Evolutionary conservation across 1,284 basidiomycete genomes (phyloP).

Genomic region (Ustilago loliicola): DNA sequence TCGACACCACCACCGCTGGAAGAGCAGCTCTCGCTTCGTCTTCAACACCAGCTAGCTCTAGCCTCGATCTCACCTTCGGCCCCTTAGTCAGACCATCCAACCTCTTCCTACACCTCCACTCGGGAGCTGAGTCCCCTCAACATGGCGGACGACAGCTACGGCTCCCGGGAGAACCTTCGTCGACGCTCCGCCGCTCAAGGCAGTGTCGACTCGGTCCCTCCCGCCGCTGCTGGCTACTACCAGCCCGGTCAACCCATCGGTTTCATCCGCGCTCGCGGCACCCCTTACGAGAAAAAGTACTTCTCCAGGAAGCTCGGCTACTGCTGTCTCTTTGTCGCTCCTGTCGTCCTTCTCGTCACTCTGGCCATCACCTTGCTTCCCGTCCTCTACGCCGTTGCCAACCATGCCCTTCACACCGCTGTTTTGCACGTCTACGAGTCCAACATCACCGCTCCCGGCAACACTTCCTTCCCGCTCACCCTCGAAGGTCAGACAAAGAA

Average conservation of each 20-base stretch:
- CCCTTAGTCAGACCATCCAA: neutral
- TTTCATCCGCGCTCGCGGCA: conserved; percentile 64
- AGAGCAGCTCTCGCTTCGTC: neutral
- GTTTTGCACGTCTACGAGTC: conserved; percentile 67
- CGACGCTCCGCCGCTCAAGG: conserved; percentile 44
- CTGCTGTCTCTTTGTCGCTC: conserved; percentile 63
- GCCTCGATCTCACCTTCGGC: neutral
- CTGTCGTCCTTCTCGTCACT: conserved; percentile 57
- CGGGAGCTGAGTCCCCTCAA: conserved; percentile 45
- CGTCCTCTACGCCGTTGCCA: conserved; percentile 68
- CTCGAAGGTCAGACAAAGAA: conserved; percentile 70
- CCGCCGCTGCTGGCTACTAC: conserved; percentile 44
- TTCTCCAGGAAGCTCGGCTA: conserved; percentile 64
- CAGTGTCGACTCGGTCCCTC: conserved; percentile 39
- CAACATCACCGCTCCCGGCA: conserved; percentile 68
- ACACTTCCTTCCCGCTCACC: conserved; percentile 68
- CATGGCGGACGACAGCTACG: conserved; percentile 55
- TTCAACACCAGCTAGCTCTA: conserved; percentile 1
- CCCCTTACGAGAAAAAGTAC: conserved; percentile 68
- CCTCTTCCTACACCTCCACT: conserved; percentile 7
- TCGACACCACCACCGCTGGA: neutral
- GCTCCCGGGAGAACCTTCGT: conserved; percentile 55
- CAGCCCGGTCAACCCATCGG: conserved; percentile 64
- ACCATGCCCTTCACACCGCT: conserved; percentile 69
- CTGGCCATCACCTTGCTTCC: conserved; percentile 67